Base-by-base conservation (phyloP, 257 asterid species). In the Anisodus tanguticus region DNA sequence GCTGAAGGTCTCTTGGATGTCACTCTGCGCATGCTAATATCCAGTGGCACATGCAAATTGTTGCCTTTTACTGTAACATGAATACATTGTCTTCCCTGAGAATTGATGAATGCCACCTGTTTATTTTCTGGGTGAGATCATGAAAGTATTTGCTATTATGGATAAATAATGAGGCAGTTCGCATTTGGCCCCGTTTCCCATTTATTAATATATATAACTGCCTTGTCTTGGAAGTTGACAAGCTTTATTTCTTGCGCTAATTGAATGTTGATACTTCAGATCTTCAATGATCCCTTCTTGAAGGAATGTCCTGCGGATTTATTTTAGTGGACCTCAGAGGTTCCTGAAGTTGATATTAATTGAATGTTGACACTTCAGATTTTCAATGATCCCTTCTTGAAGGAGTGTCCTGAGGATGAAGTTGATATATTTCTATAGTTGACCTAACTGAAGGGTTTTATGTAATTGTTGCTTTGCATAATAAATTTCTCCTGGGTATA, bases 111-210 rank as follows among this genome's bases (percentile, higher is more conserved):
- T 13, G 66, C 15, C 66, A 26, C 82, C 66, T 77, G 9, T 53
- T 53, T 53, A 77, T 53, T 53, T 72, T 77, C 66, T 51, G 60
- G 82, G 31, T 53, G 82, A 31, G 82, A 77, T 26, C 78, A 53
- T 9, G 39, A 0, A 77, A 19, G 66, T 6, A 26, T 53, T 13
- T 53, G 60, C 15, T 77, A 31, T 31, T 51, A 13, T 53, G 82
- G 82, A 31, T 15, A 53, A 53, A 31, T 31, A 77, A 74, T 53
- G 64, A 77, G 82, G 49, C 19, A 31, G 66, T 77, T 76, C 3
- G 22, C 45, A 8, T 53, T 69, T 53, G 49, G 45, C 82, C 63
- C 37, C 9, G 12, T 51, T 77, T 77, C 26, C 64, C 47, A 53
- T 77, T 53, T 53, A 43, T 77, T 31, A 6, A 13, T 9, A 47